Evolutionary conservation across 257 asterid species (phyloP).

Genomic region (Echium plantagineum): DNA sequence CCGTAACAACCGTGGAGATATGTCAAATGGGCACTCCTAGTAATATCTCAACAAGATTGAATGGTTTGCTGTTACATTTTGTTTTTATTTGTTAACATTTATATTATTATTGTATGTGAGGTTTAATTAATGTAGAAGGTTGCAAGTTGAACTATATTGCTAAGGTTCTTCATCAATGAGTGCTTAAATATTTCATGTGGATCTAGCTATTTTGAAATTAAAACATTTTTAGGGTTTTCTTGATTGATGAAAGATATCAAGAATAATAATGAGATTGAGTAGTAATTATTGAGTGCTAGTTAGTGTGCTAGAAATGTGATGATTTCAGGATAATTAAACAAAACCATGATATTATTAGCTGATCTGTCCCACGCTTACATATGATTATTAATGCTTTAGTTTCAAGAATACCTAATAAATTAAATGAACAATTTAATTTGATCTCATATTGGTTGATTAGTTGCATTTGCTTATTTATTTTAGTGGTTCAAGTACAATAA

Average conservation of each 20-base stretch:
- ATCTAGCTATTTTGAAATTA: neutral
- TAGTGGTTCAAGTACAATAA: too few species aligned
- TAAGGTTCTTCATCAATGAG: constrained; percentile 8
- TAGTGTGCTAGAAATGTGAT: constrained; percentile 2
- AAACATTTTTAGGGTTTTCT: constrained; percentile 20
- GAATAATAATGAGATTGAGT: constrained; percentile 2
- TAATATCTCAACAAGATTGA: neutral
- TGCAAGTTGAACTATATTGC: constrained; percentile 3
- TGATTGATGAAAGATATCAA: constrained; percentile 2
- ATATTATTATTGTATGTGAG: neutral
- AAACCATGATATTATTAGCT: neutral
- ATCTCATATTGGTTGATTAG: neutral
- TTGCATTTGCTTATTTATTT: neutral
- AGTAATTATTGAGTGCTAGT: neutral
- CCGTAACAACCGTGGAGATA: constrained; percentile 18
- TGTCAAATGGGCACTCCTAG: constrained; percentile 13
- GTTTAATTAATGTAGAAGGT: neutral
- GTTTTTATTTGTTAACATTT: neutral
- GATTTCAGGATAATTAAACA: neutral
- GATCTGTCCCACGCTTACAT: constrained; percentile 3
- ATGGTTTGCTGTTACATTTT: constrained; percentile 4
- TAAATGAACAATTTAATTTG: neutral
- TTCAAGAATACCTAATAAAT: constrained; percentile 15
- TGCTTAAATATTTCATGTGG: constrained; percentile 4
- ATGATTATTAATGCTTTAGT: constrained; percentile 6